Conservation (phyloP, 768 basidiomycete genomes). For the Rhodotorula sphaerocarpa region DNA sequence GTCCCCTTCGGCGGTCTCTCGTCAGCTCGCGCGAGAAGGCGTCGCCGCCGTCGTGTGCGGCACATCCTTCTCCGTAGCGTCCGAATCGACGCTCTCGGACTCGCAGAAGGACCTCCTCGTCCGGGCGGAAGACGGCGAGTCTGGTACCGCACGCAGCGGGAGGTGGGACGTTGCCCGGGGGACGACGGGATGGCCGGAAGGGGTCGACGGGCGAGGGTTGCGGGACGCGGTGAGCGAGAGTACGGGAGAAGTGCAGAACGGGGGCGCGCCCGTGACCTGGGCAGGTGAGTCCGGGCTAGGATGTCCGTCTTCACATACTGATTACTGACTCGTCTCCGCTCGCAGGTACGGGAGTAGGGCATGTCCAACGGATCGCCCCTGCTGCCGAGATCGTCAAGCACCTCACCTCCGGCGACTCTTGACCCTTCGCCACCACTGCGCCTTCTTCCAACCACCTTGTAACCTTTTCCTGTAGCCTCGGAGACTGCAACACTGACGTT, state of each 20-base stretch:
- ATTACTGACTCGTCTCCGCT: too few relatives aligned
- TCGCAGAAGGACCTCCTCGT: slow-evolving; percentile 53
- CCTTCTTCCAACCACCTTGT: too few relatives aligned
- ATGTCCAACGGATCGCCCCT: slow-evolving; percentile 50
- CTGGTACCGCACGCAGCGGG: slow-evolving; percentile 52
- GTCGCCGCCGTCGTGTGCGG: slow-evolving; percentile 63
- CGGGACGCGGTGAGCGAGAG: slow-evolving; percentile 56
- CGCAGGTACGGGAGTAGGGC: slow-evolving; percentile 51
- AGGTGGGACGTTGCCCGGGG: slow-evolving; percentile 55
- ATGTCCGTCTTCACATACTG: background rate
- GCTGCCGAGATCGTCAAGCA: slow-evolving; percentile 27
- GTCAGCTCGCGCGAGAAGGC: slow-evolving; percentile 55
- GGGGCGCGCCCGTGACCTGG: slow-evolving; percentile 54
- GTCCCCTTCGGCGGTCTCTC: slow-evolving; percentile 58
- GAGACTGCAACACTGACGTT: too few relatives aligned
- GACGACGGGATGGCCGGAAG: slow-evolving; percentile 44
- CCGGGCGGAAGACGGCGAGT: slow-evolving; percentile 5
- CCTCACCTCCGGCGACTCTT: background rate
- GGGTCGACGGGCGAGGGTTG: slow-evolving; percentile 58
- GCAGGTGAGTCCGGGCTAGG: slow-evolving; percentile 46
- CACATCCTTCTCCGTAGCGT: slow-evolving; percentile 64
- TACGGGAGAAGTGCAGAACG: slow-evolving; percentile 49
- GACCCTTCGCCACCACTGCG: too few relatives aligned
- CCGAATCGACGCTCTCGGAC: slow-evolving; percentile 56
- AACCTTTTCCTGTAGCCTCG: too few relatives aligned